Evolutionary conservation across 2,329 filamentous ascomycete species (phyloP), one percentile per base, ranked within the genome.

Genomic region (Botrytis aclada): DNA sequence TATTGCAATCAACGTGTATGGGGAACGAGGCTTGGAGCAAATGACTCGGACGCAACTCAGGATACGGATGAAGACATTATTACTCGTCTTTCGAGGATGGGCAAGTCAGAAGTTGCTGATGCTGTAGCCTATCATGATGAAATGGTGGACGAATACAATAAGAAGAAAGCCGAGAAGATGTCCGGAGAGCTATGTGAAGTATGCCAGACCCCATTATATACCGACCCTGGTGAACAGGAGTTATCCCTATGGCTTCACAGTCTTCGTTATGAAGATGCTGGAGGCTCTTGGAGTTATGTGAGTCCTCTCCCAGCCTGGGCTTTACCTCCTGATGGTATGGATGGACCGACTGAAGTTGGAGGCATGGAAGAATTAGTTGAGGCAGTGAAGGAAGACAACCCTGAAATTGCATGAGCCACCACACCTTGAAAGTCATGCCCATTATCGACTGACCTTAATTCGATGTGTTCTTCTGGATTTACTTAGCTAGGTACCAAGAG

Each of bases 1-100:
- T 99, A 99, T 82, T 94, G 93, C 78, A 99, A 99, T 81, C 90
- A 93, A 80, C 90, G 90, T 73, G 96, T 99, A 18, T 99, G 97
- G 86, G 96, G 96, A 0, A 85, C 91, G 0, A 87, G 91, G 16
- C 88, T 99, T 0, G 96, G 93, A 25, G 88, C 83, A 71, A 85
- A 87, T 72, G 89, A 91, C 75, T 84, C 86, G 22, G 91, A 95
- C 67, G 89, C 88, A 4, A 86, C 86, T 32, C 87, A 88, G 39
- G 91, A 94, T 73, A 89, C 91, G 60, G 96, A 99, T 81, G 93
- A 96, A 74, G 94, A 97, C 80, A 92, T 99, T 77, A 95, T 99
- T 81, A 90, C 90, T 32, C 89, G 94, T 1, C 87, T 99, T 6
- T 90, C 90, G 45, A 89, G 90, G 45, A 98, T 99, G 94, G 96